Evolutionary conservation across 129 eudicot species (phyloP), one percentile per base, ranked within the genome.

Genomic region (Tagetes patula): DNA sequence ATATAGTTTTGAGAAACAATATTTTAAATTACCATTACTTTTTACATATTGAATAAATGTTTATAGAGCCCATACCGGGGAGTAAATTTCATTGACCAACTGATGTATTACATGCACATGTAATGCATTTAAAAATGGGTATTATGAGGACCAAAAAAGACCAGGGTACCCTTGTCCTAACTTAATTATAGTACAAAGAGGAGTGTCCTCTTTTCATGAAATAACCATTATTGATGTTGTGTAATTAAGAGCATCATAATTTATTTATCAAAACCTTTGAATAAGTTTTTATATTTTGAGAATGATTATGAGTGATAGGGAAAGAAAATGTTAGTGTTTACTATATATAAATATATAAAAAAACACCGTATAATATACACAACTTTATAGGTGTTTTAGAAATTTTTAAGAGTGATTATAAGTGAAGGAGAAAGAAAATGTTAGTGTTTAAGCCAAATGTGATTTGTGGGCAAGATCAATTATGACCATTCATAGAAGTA

Each of bases 21-120:
- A 11, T 11, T 40, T 47, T 8, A 47, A n/a, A n/a, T 36, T 50
- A 36, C 36, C n/a, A 11, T 49, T 41, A 20, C 3, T 4, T 4
- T 67, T 43, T 14, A 59, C 14, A 3, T 41, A 42, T 65, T 40
- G 27, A 65, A 40, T 54, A 42, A 53, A 72, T 36, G 3, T 9
- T 13, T 6, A 3, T 31, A 6, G 50, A 20, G 52, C 2, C 9
- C 8, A 47, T 63, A 20, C 27, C 27, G 63, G 62, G 66, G 27
- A 41, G 46, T 53, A 75, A 52, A 39, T 64, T 50, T 50, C 65
- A 65, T 74, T 75, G 65, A 65, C 59, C 72, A 38, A 75, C 31
- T 75, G 71, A 52, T 64, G 50, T 65, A 56, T 46, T 74, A 9
- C 74, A 10, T 56, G 61, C 80, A 76, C 70, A 58, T 67, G 74